phyloP scores from a whole-genome alignment of 2,329 filamentous ascomycete species.

The Colletotrichum sp. region DNA sequence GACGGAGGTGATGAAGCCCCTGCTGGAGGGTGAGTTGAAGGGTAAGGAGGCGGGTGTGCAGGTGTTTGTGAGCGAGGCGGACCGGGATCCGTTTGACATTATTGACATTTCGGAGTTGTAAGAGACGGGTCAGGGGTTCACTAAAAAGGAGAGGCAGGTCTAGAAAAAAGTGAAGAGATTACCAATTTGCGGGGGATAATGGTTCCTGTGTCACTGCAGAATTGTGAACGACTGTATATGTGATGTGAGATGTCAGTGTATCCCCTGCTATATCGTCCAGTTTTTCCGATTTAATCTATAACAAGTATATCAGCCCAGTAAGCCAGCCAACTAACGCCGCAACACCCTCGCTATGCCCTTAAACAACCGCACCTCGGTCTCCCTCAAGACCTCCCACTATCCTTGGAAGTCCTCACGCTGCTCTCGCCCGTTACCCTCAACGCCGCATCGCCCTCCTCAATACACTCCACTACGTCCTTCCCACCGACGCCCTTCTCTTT shows the following conservation, averaged over 20 bases:
- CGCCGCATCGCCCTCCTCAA: constrained; percentile 60
- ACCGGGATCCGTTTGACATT: constrained; percentile 89
- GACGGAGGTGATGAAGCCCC: constrained; percentile 69
- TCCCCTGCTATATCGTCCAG: neutral
- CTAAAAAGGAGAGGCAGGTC: neutral
- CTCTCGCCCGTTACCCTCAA: constrained; percentile 32
- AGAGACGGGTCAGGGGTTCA: neutral
- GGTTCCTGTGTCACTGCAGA: too few relatives aligned
- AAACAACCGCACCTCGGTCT: neutral
- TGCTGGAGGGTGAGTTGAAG: constrained; percentile 65
- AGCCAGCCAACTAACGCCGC: neutral
- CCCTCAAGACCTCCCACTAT: constrained; percentile 18
- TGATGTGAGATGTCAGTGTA: neutral
- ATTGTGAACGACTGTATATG: neutral
- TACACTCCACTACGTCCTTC: constrained; percentile 55
- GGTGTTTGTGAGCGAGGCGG: constrained; percentile 78
- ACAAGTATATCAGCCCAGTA: neutral
- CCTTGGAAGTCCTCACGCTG: constrained; percentile 13
- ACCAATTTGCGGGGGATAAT: too few relatives aligned
- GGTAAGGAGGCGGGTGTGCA: constrained; percentile 55
- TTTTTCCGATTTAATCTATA: neutral
- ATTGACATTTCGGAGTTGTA: constrained; percentile 54
- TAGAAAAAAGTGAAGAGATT: neutral
- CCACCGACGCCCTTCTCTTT: constrained; percentile 60
- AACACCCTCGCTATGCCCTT: constrained; percentile 14